Evolutionary conservation across 139 green algal species (phyloP).

Genomic region (Pleodorina starrii): DNA sequence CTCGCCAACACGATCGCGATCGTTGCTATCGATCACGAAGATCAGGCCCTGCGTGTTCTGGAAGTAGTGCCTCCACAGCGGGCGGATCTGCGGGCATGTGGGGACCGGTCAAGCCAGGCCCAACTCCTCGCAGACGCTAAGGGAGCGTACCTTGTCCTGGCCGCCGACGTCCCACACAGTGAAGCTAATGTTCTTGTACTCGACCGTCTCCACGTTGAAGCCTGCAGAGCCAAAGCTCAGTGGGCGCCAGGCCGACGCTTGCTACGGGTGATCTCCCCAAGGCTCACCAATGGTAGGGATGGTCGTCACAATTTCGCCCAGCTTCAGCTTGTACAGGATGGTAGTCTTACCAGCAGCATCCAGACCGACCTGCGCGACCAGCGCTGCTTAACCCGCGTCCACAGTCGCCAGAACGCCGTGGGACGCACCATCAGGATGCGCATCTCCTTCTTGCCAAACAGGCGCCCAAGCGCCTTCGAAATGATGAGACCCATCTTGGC

Average conservation of each 20-base stretch:
- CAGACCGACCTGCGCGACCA: conserved; percentile 80
- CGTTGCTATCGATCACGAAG: conserved; percentile 98
- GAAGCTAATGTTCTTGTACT: conserved; percentile 97
- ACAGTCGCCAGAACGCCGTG: not conserved
- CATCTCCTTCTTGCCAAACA: conserved; percentile 96
- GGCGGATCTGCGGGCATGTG: conserved; percentile 83
- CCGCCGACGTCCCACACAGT: conserved; percentile 98
- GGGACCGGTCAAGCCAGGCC: not conserved
- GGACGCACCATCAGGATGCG: conserved; percentile 78
- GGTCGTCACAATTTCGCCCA: conserved; percentile 90
- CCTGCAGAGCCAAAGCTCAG: conserved; percentile 3
- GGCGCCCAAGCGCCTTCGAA: conserved; percentile 43
- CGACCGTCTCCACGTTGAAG: conserved; percentile 97
- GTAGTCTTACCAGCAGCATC: conserved; percentile 99
- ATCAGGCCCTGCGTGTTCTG: conserved; percentile 99
- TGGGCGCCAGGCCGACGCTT: not conserved
- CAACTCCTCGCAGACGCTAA: conserved; percentile 70
- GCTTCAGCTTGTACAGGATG: conserved; percentile 99
- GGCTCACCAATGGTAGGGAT: conserved; percentile 94
- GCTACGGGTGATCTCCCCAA: conserved; percentile 32
- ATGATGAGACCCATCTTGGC: conserved; percentile 53
- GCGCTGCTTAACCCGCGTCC: not conserved
- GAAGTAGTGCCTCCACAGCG: conserved; percentile 98
- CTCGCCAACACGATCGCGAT: conserved; percentile 94
- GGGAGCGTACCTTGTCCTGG: conserved; percentile 94